Evolutionary conservation across 148 eudicot genomes (phyloP).

Genomic region (Camellia granthamiana): DNA sequence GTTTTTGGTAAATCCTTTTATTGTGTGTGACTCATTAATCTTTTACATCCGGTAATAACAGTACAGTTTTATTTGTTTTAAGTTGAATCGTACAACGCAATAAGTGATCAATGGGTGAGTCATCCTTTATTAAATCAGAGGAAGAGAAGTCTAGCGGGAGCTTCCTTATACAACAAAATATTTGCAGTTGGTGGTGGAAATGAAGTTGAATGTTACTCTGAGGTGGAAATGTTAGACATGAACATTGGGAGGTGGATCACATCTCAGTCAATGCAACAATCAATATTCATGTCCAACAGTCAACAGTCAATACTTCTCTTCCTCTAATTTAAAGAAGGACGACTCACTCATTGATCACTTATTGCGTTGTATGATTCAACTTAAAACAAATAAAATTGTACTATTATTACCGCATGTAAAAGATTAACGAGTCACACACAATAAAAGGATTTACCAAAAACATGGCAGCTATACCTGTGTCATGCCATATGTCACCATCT

Average conservation of each 20-base stretch:
- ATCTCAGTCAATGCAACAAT: conserved; percentile 22
- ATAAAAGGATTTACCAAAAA: not conserved
- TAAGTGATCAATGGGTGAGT: conserved; percentile 46
- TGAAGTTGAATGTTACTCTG: conserved; percentile 49
- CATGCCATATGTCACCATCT: conserved; percentile 44
- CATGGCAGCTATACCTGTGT: conserved; percentile 47
- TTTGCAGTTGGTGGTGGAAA: conserved; percentile 75
- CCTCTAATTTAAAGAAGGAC: conserved; percentile 54
- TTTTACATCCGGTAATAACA: not conserved
- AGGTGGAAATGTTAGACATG: conserved; percentile 64
- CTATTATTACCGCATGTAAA: not conserved
- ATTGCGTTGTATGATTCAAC: conserved; percentile 63
- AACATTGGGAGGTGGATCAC: conserved; percentile 59
- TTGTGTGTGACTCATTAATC: not conserved
- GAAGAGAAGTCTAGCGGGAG: conserved; percentile 58
- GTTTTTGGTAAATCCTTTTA: not conserved
- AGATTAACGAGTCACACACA: not conserved
- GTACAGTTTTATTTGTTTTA: conserved; percentile 13
- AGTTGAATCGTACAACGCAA: conserved; percentile 68
- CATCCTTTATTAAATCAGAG: conserved; percentile 52
- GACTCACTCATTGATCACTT: conserved; percentile 45
- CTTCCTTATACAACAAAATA: conserved; percentile 38
- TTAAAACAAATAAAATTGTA: conserved; percentile 23
- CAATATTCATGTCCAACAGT: conserved; percentile 10
- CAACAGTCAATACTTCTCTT: conserved; percentile 38